Conservation (phyloP, 495 filamentous ascomycete species). For the Talaromyces wortmannii region DNA sequence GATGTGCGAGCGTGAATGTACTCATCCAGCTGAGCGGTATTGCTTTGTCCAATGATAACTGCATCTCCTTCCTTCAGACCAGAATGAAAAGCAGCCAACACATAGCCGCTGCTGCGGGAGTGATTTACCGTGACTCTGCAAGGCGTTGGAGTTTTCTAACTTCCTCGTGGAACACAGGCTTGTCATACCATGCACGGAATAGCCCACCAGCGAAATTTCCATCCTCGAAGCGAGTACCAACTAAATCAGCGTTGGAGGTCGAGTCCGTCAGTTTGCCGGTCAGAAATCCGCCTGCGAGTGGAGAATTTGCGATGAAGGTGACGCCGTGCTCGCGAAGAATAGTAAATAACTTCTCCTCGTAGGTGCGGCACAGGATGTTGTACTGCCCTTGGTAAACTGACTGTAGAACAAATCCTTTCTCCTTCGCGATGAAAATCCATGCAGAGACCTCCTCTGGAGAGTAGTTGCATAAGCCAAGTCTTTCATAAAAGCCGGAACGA, state of each 20-base stretch:
- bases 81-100: slow-evolving; percentile 25
- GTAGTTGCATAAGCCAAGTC: slow-evolving; percentile 12
- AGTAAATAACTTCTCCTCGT: slow-evolving; percentile 44
- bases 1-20: slow-evolving; percentile 6
- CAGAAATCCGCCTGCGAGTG: slow-evolving; percentile 43
- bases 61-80: slow-evolving; percentile 13
- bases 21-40: slow-evolving; percentile 9
- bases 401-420: slow-evolving; percentile 5
- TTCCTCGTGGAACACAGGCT: slow-evolving; percentile 13
- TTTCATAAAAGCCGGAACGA: slow-evolving; percentile 2
- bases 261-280: slow-evolving; percentile 27
- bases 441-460: slow-evolving; percentile 1
- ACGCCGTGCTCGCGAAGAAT: slow-evolving; percentile 43
- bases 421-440: slow-evolving; percentile 4
- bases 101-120: slow-evolving; percentile 14
- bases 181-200: slow-evolving; percentile 14
- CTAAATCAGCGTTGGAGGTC: slow-evolving; percentile 4
- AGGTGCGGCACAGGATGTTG: slow-evolving; percentile 28
- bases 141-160: slow-evolving; percentile 5
- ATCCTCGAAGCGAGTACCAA: slow-evolving; percentile 21
- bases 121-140: not conserved
- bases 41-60: slow-evolving; percentile 23
- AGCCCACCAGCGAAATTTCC: slow-evolving; percentile 13
- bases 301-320: slow-evolving; percentile 33
- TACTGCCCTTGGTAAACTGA: slow-evolving; percentile 22